Percentiles rank a stretch among this genome's conserved stretches.
phyloP scores from a whole-genome alignment of 2,329 filamentous ascomycete species.

The Coleophoma crateriformis region DNA sequence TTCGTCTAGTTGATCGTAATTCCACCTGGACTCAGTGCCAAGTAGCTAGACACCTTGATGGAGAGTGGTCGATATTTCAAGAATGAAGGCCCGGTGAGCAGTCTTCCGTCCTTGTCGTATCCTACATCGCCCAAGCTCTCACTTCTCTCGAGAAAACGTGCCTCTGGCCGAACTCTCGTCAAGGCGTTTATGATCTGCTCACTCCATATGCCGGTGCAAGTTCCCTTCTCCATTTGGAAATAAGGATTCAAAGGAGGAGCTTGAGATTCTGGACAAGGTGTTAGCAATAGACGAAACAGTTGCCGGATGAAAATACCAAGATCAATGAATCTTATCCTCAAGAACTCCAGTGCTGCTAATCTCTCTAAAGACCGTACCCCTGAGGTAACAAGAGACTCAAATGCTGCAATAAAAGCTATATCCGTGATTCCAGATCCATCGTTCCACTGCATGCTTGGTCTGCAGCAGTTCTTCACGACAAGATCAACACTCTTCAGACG shows the following conservation, averaged over 20 bases:
- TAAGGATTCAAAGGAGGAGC: constrained; percentile 68
- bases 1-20: constrained; percentile 18
- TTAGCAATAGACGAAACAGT: not conserved
- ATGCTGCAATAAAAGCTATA: constrained; percentile 65
- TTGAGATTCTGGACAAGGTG: constrained; percentile 50
- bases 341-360: constrained; percentile 53
- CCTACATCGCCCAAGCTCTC: constrained; percentile 58
- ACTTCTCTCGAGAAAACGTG: constrained; percentile 54
- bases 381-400: constrained; percentile 62
- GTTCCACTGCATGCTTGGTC: constrained; percentile 42
- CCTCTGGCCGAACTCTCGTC: constrained; percentile 49
- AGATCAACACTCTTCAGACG: constrained; percentile 61
- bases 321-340: constrained; percentile 72
- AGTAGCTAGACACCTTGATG: constrained; percentile 24
- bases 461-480: constrained; percentile 70
- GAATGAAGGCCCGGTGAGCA: constrained; percentile 15
- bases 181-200: constrained; percentile 59
- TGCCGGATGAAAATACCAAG: constrained; percentile 41
- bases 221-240: constrained; percentile 56
- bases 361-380: constrained; percentile 55
- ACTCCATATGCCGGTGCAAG: constrained; percentile 69
- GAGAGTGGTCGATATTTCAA: constrained; percentile 19
- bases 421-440: constrained; percentile 69
- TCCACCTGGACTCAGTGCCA: constrained; percentile 12
- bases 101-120: constrained; percentile 53